These are phyloP conservation scores for Phytophthora syringae DNA, from an alignment of 352 stramenopile genomes.

Conservation along the genomic window DNA sequence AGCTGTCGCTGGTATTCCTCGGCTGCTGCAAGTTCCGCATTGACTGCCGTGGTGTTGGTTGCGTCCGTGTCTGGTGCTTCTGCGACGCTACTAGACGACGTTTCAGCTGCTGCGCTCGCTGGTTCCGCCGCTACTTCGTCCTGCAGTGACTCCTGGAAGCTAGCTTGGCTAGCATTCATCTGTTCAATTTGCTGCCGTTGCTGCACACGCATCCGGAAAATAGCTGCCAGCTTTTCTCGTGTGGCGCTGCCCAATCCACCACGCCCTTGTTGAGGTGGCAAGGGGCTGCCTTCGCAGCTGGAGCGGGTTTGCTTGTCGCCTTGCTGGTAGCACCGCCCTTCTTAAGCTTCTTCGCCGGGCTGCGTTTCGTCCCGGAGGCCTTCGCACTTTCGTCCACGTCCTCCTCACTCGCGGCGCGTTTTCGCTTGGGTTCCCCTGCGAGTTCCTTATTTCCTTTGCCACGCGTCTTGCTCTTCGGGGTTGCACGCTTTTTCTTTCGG, in stretches of 20 bases:
- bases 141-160: conserved; percentile 38
- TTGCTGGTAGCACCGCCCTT: conserved; percentile 2
- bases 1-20: conserved; percentile 62
- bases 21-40: conserved; percentile 26
- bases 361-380: background rate
- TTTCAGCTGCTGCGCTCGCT: background rate
- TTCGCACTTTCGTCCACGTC: conserved; percentile 3
- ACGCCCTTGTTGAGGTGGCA: conserved; percentile 7
- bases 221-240: conserved; percentile 60
- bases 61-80: conserved; percentile 9
- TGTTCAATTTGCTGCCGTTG: conserved; percentile 51
- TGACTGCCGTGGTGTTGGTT: conserved; percentile 13
- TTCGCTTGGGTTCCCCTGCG: conserved; percentile 24
- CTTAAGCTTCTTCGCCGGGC: conserved; percentile 21
- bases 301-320: background rate
- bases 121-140: conserved; percentile 23
- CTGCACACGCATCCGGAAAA: conserved; percentile 68
- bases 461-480: conserved; percentile 16
- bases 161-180: conserved; percentile 19
- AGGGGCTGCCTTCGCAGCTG: conserved; percentile 14
- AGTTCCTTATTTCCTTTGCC: conserved; percentile 7
- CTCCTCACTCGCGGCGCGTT: conserved; percentile 13
- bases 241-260: conserved; percentile 34
- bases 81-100: background rate
- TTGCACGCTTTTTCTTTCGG: conserved; percentile 12